Conservation (phyloP, 2,329 filamentous ascomycete species). For the Penicillium vulpinum region DNA sequence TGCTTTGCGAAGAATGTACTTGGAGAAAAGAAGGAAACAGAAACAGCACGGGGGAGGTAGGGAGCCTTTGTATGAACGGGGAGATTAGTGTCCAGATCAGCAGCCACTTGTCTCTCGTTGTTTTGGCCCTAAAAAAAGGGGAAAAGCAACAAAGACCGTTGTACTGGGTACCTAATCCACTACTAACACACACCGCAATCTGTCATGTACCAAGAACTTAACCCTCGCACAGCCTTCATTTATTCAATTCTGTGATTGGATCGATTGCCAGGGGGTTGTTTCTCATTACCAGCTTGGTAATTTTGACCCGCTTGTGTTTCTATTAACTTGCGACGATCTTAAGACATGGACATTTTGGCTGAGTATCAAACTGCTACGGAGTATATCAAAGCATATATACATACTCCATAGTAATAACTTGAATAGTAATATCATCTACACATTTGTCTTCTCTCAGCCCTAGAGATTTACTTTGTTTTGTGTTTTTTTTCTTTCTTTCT, state of each 20-base stretch:
- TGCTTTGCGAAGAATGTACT: constrained; percentile 36
- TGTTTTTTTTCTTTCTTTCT: not conserved
- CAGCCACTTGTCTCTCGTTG: constrained; percentile 1
- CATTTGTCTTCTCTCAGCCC: too few species aligned
- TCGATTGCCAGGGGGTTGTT: not conserved
- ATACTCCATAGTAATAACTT: not conserved
- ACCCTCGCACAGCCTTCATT: constrained; percentile 13
- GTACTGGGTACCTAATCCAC: constrained; percentile 11
- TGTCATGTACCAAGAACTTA: constrained; percentile 12
- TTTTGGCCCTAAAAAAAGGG: constrained; percentile 15
- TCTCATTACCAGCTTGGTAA: not conserved
- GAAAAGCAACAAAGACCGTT: not conserved
- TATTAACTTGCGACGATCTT: constrained; percentile 5
- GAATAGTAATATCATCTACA: not conserved
- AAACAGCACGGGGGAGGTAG: constrained; percentile 25
- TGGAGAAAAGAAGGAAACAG: constrained; percentile 28
- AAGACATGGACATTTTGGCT: not conserved
- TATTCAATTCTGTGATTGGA: constrained; percentile 16
- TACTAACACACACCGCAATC: constrained; percentile 4
- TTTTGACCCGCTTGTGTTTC: constrained; percentile 8
- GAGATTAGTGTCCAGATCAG: constrained; percentile 42
- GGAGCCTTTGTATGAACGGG: constrained; percentile 41
- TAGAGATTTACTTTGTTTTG: too few species aligned
- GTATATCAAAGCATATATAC: not conserved
- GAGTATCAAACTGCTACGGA: too few species aligned